Conservation (phyloP, 176 grass and related monocot species). For the Oryza australiensis region DNA sequence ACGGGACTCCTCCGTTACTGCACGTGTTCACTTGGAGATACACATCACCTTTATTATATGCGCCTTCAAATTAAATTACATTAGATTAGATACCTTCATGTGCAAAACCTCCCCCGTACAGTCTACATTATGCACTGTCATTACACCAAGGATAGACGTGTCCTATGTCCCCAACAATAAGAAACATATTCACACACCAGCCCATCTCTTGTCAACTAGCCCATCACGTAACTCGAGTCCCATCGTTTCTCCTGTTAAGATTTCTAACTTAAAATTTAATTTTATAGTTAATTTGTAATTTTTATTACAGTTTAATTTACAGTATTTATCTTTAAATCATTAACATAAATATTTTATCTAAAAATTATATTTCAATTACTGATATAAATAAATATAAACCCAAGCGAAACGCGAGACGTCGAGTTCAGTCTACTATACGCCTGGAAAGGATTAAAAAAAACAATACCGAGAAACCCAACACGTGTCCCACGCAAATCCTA, state of each 20-base stretch:
- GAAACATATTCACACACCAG: not conserved
- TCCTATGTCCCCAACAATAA: not conserved
- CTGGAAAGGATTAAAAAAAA: not conserved
- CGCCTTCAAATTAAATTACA: no score
- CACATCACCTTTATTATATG: not conserved
- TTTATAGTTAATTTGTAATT: no score
- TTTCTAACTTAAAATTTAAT: no score
- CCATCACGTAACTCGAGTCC: not conserved
- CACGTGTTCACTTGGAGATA: not conserved
- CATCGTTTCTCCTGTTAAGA: no score
- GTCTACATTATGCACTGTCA: not conserved
- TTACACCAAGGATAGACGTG: no score
- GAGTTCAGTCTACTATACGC: not conserved
- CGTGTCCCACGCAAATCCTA: not conserved
- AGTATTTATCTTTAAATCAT: no score
- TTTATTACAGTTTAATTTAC: no score
- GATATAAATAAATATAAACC: no score
- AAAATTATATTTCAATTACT: no score
- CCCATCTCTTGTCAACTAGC: not conserved
- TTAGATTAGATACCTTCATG: not conserved
- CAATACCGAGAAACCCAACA: not conserved
- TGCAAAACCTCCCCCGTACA: not conserved
- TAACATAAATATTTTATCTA: no score
- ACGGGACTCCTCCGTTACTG: no score
- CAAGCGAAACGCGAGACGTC: no score